Base-by-base conservation (phyloP, 2,329 filamentous ascomycete species). In the Metarhizium humberi region DNA sequence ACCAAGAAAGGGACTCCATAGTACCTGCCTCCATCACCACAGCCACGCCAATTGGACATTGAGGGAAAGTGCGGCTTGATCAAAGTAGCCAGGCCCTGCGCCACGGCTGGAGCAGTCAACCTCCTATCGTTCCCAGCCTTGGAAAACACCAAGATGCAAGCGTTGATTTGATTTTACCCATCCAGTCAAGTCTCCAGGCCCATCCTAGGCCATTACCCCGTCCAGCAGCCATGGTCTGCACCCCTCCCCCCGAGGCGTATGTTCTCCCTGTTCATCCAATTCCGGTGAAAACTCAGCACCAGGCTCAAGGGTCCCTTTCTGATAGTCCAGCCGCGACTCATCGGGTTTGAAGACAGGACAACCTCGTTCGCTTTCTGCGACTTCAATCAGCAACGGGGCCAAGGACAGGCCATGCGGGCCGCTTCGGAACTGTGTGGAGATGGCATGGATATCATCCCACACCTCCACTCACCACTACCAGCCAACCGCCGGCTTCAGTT, bases 391-490 rank as follows among this genome's bases (percentile, higher is more conserved):
- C 49, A 16, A 54, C 2, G 4, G 25, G 14, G 25, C 45, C 43
- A 16, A 16, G 20, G n/a, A n/a, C 34, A 51, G 34, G 47, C 47
- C 29, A 25, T 20, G 38, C 48, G 40, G 48, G 40, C 42, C 53
- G 53, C 49, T 40, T 47, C 48, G 53, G 40, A 55, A 34, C 34
- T 51, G 30, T 40, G 30, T 46, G 53, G 53, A 55, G 49, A 30
- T 34, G 18, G 43, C 46, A 50, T 50, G 30, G 46, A 30, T 30
- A 49, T 48, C 40, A 34, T 47, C 4, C 42, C 30, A 25, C n/a
- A 20, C 10, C 20, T 48, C 45, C 45, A 48, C 13, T 30, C 18
- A 16, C 25, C 43, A 46, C 43, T 4, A n/a, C 13, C 45, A 29
- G 45, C 20, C 45, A 16, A 45, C n/a, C 18, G 38, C 42, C n/a